Conservation (phyloP, 2,329 filamentous ascomycete genomes). For the Lachnellula occidentalis region DNA sequence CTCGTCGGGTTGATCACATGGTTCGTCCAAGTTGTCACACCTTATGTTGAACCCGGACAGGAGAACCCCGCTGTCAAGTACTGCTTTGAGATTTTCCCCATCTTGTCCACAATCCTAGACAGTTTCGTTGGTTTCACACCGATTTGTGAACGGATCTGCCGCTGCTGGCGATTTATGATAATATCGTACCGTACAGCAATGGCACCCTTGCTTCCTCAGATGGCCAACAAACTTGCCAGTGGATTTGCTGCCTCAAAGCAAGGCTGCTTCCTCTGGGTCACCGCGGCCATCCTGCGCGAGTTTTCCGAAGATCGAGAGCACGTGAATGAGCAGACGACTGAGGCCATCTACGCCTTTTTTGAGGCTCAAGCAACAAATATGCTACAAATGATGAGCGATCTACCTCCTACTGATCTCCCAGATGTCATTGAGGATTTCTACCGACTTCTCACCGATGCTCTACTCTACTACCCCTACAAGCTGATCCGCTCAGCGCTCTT, state of each 20-base stretch:
- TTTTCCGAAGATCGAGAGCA: conserved; percentile 88
- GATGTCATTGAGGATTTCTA: conserved; percentile 72
- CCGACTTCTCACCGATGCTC: conserved; percentile 82
- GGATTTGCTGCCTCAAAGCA: conserved; percentile 84
- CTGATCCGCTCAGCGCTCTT: conserved; percentile 76
- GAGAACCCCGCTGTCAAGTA: conserved; percentile 93
- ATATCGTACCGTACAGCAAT: conserved; percentile 91
- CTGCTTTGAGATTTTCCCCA: conserved; percentile 88
- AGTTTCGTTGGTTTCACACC: conserved; percentile 82
- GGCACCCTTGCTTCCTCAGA: conserved; percentile 72
- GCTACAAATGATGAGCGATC: conserved; percentile 79
- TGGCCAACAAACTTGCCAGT: conserved; percentile 82
- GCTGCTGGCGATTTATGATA: conserved; percentile 95
- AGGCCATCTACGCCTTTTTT: conserved; percentile 90
- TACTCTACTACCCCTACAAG: conserved; percentile 86
- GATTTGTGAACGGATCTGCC: conserved; percentile 87
- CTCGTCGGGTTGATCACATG: conserved; percentile 88
- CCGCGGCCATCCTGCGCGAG: conserved; percentile 87
- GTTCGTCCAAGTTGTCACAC: conserved; percentile 74
- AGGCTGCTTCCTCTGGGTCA: conserved; percentile 98
- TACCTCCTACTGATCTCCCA: conserved; percentile 58
- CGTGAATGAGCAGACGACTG: conserved; percentile 74
- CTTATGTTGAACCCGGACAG: conserved; percentile 64
- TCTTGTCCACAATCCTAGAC: conserved; percentile 79
- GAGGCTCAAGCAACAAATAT: conserved; percentile 89